Evolutionary conservation across 2,329 filamentous ascomycete species (phyloP).

Genomic region (Colletotrichum destructivum): DNA sequence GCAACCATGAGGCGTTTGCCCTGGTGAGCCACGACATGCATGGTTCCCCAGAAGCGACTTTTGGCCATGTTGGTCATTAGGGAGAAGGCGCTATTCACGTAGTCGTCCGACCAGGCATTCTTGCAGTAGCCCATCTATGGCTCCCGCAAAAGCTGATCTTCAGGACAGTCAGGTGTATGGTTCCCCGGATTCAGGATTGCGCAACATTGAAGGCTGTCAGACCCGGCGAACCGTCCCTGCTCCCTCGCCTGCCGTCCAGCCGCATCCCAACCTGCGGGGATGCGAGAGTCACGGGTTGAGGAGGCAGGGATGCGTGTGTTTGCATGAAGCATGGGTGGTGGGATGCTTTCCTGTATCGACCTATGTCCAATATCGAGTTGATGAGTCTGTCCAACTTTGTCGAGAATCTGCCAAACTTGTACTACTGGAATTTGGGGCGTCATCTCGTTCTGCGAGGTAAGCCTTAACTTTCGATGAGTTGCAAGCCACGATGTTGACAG

Average conservation of each 20-base stretch:
- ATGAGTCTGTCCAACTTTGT: not conserved
- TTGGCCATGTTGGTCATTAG: not conserved
- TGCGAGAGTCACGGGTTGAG: slow-evolving; percentile 29
- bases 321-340: slow-evolving; percentile 13
- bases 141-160: not conserved
- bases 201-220: slow-evolving; percentile 1
- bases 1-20: not conserved
- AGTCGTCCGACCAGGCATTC: slow-evolving; percentile 6
- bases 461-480: not conserved
- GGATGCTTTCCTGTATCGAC: not conserved
- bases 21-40: not conserved
- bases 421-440: not conserved
- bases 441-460: not conserved
- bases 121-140: slow-evolving; percentile 6
- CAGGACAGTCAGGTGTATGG: not conserved
- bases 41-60: not conserved
- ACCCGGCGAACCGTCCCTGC: slow-evolving; percentile 22
- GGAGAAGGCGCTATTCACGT: not conserved
- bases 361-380: not conserved
- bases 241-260: slow-evolving; percentile 11
- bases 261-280: slow-evolving; percentile 16
- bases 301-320: slow-evolving; percentile 13
- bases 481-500: not conserved
- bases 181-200: slow-evolving; percentile 12
- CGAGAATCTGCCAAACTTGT: not conserved